Conservation (phyloP, 495 filamentous ascomycete genomes). For the Daldinia vernicosa region DNA sequence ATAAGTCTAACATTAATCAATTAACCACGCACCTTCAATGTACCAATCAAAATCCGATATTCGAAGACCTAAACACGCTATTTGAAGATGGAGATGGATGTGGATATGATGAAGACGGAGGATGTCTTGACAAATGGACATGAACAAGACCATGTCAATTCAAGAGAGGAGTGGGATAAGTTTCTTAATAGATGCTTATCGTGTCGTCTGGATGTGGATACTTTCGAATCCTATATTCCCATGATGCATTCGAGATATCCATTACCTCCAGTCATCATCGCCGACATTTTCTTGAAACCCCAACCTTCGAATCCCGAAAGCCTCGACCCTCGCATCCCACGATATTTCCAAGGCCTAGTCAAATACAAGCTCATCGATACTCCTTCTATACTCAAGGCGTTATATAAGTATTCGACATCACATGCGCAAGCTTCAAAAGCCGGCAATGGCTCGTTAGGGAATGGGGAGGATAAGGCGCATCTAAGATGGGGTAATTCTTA, state of each 20-base stretch:
- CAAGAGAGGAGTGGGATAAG: conserved; percentile 53
- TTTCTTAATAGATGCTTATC: conserved; percentile 58
- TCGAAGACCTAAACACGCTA: background rate
- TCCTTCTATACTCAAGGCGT: conserved; percentile 63
- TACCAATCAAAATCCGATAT: background rate
- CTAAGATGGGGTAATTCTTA: conserved; percentile 61
- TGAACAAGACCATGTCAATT: conserved; percentile 9
- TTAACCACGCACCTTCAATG: background rate
- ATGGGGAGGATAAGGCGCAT: conserved; percentile 24
- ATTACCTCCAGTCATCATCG: conserved; percentile 57
- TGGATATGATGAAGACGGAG: conserved; percentile 18
- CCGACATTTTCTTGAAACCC: conserved; percentile 68
- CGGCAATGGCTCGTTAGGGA: conserved; percentile 40
- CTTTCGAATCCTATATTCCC: conserved; percentile 55
- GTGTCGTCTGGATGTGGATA: conserved; percentile 55
- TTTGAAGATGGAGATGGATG: conserved; percentile 36
- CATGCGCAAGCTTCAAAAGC: conserved; percentile 44
- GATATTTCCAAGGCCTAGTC: conserved; percentile 71
- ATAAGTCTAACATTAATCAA: background rate
- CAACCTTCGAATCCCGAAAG: conserved; percentile 56
- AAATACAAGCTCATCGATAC: conserved; percentile 62
- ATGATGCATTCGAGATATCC: conserved; percentile 56
- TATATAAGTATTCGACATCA: conserved; percentile 68
- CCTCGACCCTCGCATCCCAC: conserved; percentile 70
- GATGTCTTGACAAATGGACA: background rate